A percentile compares a stretch with the other conserved stretches of the same genome.
Evolutionary conservation across 2,329 filamentous ascomycete species (phyloP).

Genomic region (Didymellaceae sp.): DNA sequence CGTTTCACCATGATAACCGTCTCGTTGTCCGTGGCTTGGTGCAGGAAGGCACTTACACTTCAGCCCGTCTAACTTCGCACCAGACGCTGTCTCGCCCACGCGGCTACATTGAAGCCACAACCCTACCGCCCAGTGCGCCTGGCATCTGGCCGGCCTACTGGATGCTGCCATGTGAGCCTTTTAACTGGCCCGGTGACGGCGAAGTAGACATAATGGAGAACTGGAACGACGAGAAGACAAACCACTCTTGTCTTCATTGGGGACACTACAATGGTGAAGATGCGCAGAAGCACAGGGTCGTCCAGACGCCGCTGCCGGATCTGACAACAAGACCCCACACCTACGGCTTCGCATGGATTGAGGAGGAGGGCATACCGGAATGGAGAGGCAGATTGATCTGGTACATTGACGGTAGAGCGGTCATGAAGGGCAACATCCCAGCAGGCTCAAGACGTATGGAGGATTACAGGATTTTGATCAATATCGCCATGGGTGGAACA

Average conservation of each 20-base stretch:
- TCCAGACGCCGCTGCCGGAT: slow-evolving; percentile 59
- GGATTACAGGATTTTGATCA: slow-evolving; percentile 64
- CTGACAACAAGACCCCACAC: slow-evolving; percentile 56
- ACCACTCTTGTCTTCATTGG: slow-evolving; percentile 67
- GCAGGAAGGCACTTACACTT: slow-evolving; percentile 56
- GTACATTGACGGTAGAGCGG: slow-evolving; percentile 64
- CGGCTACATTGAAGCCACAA: slow-evolving; percentile 60
- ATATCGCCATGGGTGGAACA: slow-evolving; percentile 68
- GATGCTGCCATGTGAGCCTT: slow-evolving; percentile 65
- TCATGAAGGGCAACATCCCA: slow-evolving; percentile 64
- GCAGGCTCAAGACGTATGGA: slow-evolving; percentile 60
- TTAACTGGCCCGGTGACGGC: slow-evolving; percentile 65
- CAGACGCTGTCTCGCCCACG: slow-evolving; percentile 59
- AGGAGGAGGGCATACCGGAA: slow-evolving; percentile 50
- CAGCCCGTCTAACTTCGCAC: slow-evolving; percentile 62
- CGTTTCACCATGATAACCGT: slow-evolving; percentile 60
- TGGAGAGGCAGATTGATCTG: slow-evolving; percentile 60
- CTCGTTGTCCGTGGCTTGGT: slow-evolving; percentile 62
- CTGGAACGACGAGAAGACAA: slow-evolving; percentile 65
- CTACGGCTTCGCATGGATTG: slow-evolving; percentile 66
- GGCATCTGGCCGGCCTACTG: slow-evolving; percentile 70
- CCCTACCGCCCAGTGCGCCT: slow-evolving; percentile 60
- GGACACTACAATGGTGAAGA: slow-evolving; percentile 62
- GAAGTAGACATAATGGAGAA: slow-evolving; percentile 67
- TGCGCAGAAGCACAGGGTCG: slow-evolving; percentile 63